Evolutionary conservation across 768 basidiomycete species (phyloP).

Genomic region (Tulasnella sp.): DNA sequence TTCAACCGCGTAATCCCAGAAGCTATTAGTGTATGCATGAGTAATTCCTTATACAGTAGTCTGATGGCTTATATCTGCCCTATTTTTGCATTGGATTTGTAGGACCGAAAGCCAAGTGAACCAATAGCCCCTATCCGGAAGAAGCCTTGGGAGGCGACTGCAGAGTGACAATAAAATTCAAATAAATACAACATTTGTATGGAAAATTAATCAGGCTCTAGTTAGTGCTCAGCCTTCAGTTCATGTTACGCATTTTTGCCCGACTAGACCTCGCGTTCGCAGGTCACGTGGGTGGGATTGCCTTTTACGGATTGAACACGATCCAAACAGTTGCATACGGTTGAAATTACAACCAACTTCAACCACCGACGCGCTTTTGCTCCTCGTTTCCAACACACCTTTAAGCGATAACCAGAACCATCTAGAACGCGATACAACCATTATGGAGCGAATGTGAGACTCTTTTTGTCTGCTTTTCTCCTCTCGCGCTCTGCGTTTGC

Average conservation of each 20-base stretch:
- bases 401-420: background rate
- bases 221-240: too few species aligned
- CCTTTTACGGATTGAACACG: background rate
- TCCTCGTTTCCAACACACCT: background rate
- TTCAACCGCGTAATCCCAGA: slow-evolving; percentile 17
- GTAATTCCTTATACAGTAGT: background rate
- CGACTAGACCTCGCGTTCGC: too few species aligned
- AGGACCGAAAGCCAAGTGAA: slow-evolving; percentile 9
- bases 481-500: too few species aligned
- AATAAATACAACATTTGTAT: too few species aligned
- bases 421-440: background rate
- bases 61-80: background rate
- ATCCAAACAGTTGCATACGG: background rate
- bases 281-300: background rate
- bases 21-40: slow-evolving; percentile 14
- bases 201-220: too few species aligned
- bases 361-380: background rate
- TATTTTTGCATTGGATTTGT: background rate
- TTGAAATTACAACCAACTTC: background rate
- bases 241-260: too few species aligned
- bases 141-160: slow-evolving; percentile 12
- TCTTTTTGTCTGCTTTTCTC: background rate
- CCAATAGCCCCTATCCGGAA: background rate
- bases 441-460: background rate
- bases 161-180: background rate